Base-by-base conservation (phyloP, 495 filamentous ascomycete species). In the Melanomma pulvis-pyrius region DNA sequence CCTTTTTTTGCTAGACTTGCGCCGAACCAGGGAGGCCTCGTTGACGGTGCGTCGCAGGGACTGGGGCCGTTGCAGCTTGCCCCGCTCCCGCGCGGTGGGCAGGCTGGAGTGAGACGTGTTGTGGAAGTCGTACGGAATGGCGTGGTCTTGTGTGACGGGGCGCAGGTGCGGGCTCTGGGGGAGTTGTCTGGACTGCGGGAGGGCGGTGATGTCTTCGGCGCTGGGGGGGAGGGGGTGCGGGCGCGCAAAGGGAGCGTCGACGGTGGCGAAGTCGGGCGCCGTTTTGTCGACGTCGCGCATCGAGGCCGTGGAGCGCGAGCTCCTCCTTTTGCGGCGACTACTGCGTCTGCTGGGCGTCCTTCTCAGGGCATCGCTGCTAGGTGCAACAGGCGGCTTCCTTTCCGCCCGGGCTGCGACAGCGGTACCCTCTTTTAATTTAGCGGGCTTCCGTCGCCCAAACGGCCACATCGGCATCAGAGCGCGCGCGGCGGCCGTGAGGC, bases 1-100 rank as follows among this genome's bases (percentile, higher is more conserved):
- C 59, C 88, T 83, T 75, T 91, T 93, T 77, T 92, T 96, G 80
- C 88, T 94, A 17, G 90, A 87, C 69, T 85, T 90, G 51, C 88
- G 86, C 30, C 87, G 84, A 39, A 86, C 76, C 25, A 89, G 79
- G 22, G 77, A 77, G 1, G 79, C 77, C 54, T 81, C 80, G 78
- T 81, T 75, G 74, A 80, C 83, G 58, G 80, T 83, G 51, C 83
- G 86, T 50, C 85, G 87, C 41, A 91, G 75, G 7, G 89, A 89
- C 2, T 90, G 90, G n/a, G 83, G 81, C 46, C 84, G 77, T 67
- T 78, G 82, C 9, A 72, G 63, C 36, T 66, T 74, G 29, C 68
- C 68, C 15, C 66, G 57, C 28, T 78, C 74, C 21, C 75, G 74
- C 24, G 80, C 82, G 4, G 76, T 69, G 51, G 80, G 79, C 21